A percentile compares a stretch with the other conserved stretches of the same genome.
Evolutionary conservation across 306 rosid species (phyloP).

Genomic region (Cucurbita pepo): DNA sequence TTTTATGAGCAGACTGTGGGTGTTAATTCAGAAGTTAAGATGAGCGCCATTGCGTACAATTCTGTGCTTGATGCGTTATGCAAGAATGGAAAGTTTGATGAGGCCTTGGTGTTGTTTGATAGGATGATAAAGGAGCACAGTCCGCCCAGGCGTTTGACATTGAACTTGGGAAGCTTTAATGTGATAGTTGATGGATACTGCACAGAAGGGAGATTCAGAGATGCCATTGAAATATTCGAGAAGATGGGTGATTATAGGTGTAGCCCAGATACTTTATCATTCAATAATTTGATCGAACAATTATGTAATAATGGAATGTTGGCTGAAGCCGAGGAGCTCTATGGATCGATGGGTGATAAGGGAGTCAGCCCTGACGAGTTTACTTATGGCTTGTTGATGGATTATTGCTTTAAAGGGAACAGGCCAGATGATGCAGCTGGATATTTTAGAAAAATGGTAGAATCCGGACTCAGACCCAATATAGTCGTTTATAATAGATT

Average conservation of each 20-base stretch:
- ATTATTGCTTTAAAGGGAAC: slow-evolving; percentile 64
- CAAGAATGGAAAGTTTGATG: slow-evolving; percentile 59
- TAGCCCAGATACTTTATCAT: slow-evolving; percentile 55
- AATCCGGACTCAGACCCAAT: slow-evolving; percentile 67
- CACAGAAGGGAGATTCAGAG: slow-evolving; percentile 40
- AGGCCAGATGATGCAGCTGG: slow-evolving; percentile 80
- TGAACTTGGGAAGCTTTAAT: slow-evolving; percentile 88
- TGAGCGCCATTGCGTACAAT: slow-evolving; percentile 58
- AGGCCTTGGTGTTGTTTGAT: slow-evolving; percentile 56
- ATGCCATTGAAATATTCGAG: slow-evolving; percentile 67
- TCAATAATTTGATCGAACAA: slow-evolving; percentile 81
- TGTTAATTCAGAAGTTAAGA: slow-evolving; percentile 43
- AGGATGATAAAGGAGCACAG: slow-evolving; percentile 53
- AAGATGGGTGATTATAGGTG: slow-evolving; percentile 76
- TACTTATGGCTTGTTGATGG: slow-evolving; percentile 71
- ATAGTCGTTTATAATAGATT: slow-evolving; percentile 67
- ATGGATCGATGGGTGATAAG: slow-evolving; percentile 60
- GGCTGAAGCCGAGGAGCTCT: slow-evolving; percentile 63
- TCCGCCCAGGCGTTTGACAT: slow-evolving; percentile 37
- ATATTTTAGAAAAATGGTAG: slow-evolving; percentile 73
- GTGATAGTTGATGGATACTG: slow-evolving; percentile 80
- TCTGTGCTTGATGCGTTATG: slow-evolving; percentile 74
- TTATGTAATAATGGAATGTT: slow-evolving; percentile 54
- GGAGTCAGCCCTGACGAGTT: slow-evolving; percentile 79
- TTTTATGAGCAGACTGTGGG: slow-evolving; percentile 57